Evolutionary conservation across 2,329 filamentous ascomycete species (phyloP), one percentile per base, ranked within the genome.

Genomic region (Cadophora sp.): DNA sequence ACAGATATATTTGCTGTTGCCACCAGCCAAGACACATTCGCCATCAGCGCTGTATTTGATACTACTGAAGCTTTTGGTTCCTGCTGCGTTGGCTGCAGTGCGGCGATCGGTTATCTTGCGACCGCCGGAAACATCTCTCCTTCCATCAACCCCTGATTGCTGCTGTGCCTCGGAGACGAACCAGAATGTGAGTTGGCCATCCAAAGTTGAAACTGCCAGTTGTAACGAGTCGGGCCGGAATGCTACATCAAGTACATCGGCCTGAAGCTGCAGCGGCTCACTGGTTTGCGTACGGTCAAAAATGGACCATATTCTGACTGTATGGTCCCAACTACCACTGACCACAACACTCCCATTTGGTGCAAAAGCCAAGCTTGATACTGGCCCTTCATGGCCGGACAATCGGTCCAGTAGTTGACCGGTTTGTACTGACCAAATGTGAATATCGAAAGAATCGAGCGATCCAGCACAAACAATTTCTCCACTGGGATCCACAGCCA

Each of bases 1-100:
- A 77, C 96, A 98, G 62, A 99, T 97, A 79, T 97, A 97, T 81
- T 99, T 99, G 89, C 94, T 97, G 83, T 96, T 97, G 39, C 96
- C 96, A 58, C 89, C 94, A 0, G 95, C 96, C 48, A 99, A 83
- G 13, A 99, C 84, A 74, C 96, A 97, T 69, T 89, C 92, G 14
- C 96, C 96, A 76, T 99, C 96, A 1, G 93, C 91, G 77, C 94
- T 97, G 81, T 98, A 99, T 63, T 87, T 88, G 71, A 99, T 92
- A 7, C 91, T 91, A 75, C 87, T 90, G 81, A 97, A 99, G 71
- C 89, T 91, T 78, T 99, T 99, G 50, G 93, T 97, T 45, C 93
- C 93, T 1, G 93, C 87, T 2, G 91, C 90, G 75, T 97, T 98
- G 55, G 96, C 96, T 2, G 96, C 96, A 2, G 94, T 97, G 68